A percentile compares a stretch with the other conserved stretches of the same genome.
These are phyloP conservation scores for Didymella arachidicola DNA, from an alignment of 2,329 filamentous ascomycete genomes.

Conservation along the genomic window DNA sequence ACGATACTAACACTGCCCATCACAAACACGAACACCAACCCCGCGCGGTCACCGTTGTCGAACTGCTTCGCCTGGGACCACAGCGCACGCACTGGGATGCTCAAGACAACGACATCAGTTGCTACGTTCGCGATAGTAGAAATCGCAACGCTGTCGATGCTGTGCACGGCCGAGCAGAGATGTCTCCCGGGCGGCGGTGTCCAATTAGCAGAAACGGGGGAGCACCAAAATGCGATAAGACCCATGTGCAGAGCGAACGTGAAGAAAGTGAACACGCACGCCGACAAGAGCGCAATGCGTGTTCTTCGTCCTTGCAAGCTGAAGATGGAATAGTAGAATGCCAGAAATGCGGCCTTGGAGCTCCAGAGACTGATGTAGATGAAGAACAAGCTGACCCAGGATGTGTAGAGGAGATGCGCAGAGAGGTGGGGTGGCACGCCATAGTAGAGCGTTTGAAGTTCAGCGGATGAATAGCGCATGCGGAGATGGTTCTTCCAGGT, in stretches of 20 bases:
- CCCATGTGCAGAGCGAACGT: neutral
- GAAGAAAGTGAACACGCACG: neutral
- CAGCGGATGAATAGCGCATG: conserved; percentile 26
- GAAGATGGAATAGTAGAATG: conserved; percentile 44
- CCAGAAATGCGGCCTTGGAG: conserved; percentile 41
- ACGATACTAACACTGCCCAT: conserved; percentile 38
- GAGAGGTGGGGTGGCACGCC: conserved; percentile 33
- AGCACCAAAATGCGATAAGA: conserved; percentile 1
- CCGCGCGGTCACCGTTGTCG: conserved; percentile 26
- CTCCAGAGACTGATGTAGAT: conserved; percentile 44
- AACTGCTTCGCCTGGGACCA: conserved; percentile 9
- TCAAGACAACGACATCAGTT: conserved; percentile 40
- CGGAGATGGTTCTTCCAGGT: conserved; percentile 45
- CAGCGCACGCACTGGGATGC: conserved; percentile 37
- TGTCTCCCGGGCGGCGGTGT: neutral
- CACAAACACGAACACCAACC: conserved; percentile 38
- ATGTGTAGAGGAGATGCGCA: conserved; percentile 42
- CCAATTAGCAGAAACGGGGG: neutral
- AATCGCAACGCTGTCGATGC: conserved; percentile 30
- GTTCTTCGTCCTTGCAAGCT: conserved; percentile 30
- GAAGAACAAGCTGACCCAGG: conserved; percentile 44
- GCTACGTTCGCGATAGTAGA: conserved; percentile 41
- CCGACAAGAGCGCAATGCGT: conserved; percentile 9
- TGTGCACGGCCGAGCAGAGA: neutral
- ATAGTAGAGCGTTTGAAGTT: neutral